Evolutionary conservation across 2,329 filamentous ascomycete genomes (phyloP).

Genomic region (Cladophialophora carrionii): DNA sequence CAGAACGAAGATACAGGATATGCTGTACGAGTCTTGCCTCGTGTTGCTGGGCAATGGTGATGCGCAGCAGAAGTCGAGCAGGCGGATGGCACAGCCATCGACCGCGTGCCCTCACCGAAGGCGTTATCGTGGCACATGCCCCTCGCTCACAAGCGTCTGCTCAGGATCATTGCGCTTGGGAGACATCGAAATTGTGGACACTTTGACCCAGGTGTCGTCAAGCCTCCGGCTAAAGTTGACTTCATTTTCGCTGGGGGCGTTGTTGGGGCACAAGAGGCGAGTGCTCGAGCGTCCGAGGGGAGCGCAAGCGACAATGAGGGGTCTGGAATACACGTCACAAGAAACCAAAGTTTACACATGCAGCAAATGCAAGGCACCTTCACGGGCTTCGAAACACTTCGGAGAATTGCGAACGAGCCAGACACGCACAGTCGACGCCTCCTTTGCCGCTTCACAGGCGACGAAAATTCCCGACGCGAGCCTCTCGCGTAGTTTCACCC

Average conservation of each 20-base stretch:
- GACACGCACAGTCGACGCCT: background rate
- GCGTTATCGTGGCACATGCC: background rate
- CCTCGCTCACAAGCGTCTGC: constrained; percentile 2
- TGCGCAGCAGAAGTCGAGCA: background rate
- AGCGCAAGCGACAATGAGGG: background rate
- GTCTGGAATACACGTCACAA: background rate
- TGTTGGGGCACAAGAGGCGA: background rate
- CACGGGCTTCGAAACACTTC: background rate
- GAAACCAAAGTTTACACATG: background rate
- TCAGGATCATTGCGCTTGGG: background rate
- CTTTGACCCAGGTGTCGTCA: background rate
- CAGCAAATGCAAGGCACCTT: constrained; percentile 7
- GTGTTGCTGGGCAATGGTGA: background rate
- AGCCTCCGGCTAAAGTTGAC: constrained; percentile 11
- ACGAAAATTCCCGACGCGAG: constrained; percentile 14
- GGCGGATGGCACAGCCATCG: background rate
- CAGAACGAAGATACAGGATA: background rate
- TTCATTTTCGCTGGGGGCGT: background rate
- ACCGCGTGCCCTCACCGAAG: background rate
- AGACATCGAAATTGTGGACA: background rate
- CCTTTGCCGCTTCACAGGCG: constrained; percentile 1
- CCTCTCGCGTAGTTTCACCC: background rate
- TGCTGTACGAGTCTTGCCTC: background rate
- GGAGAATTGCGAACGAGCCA: background rate
- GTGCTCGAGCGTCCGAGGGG: background rate